Conservation (phyloP, 257 asterid species). For the Capsicum baccatum region DNA sequence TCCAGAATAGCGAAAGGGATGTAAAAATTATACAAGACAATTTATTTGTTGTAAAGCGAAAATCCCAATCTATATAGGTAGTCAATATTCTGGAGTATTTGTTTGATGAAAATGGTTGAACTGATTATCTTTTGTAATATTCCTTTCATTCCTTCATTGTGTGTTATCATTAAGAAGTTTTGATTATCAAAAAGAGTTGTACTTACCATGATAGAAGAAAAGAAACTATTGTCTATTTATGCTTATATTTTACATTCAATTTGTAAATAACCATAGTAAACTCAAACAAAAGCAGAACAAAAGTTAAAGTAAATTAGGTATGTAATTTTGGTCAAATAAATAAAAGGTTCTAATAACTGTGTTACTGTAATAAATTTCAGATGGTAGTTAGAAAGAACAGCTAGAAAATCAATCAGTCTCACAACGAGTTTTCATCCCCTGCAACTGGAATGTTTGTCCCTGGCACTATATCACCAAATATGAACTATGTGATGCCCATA, state of each 20-base stretch:
- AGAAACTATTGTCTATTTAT: background rate
- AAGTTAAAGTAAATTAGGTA: background rate
- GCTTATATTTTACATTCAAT: conserved; percentile 11
- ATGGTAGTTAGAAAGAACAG: conserved; percentile 68
- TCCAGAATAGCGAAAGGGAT: background rate
- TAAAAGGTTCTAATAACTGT: background rate
- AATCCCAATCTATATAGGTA: background rate
- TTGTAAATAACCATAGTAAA: conserved; percentile 6
- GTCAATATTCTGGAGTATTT: background rate
- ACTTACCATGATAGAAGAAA: background rate
- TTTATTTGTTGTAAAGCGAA: background rate
- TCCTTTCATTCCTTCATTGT: background rate
- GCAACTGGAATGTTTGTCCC: conserved; percentile 60
- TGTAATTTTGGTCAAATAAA: background rate
- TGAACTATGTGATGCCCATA: conserved; percentile 64
- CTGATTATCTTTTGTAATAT: background rate
- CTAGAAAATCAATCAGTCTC: conserved; percentile 59
- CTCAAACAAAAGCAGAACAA: conserved; percentile 7
- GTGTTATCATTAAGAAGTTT: background rate
- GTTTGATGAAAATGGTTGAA: conserved; percentile 1
- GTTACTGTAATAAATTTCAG: conserved; percentile 42
- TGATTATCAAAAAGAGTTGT: background rate
- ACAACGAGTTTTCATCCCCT: conserved; percentile 59
- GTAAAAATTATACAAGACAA: conserved; percentile 8
- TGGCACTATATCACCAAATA: conserved; percentile 57